phyloP scores from a whole-genome alignment of 129 eudicot genomes.

The Flaveria ramosissima region DNA sequence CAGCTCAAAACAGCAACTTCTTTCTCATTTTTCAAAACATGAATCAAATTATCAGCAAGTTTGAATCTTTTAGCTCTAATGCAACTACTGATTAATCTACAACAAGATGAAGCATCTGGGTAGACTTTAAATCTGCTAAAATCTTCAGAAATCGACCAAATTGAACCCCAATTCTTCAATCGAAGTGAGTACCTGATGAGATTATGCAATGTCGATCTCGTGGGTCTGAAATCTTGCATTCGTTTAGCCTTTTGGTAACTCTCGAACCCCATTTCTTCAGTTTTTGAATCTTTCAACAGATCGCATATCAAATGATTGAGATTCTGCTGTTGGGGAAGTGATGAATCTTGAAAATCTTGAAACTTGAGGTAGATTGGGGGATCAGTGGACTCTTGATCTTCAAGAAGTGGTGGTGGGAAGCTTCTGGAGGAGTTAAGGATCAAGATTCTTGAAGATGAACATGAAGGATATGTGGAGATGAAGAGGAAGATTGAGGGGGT shows the following conservation, averaged over 20 bases:
- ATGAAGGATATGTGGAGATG: slow-evolving; percentile 22
- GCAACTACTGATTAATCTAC: slow-evolving; percentile 61
- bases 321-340: slow-evolving; percentile 35
- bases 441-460: slow-evolving; percentile 34
- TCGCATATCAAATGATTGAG: slow-evolving; percentile 54
- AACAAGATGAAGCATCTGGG: slow-evolving; percentile 58
- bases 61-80: slow-evolving; percentile 66
- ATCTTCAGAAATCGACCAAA: slow-evolving; percentile 59
- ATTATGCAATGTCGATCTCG: slow-evolving; percentile 54
- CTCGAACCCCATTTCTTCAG: slow-evolving; percentile 52
- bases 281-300: slow-evolving; percentile 56
- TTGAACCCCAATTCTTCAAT: slow-evolving; percentile 55
- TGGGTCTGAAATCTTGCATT: slow-evolving; percentile 53
- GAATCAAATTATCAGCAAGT: slow-evolving; percentile 52
- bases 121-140: slow-evolving; percentile 45
- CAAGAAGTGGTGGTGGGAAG: slow-evolving; percentile 47
- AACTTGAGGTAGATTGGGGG: slow-evolving; percentile 35
- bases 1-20: slow-evolving; percentile 54
- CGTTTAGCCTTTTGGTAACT: slow-evolving; percentile 65
- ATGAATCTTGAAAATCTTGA: slow-evolving; percentile 34
- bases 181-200: slow-evolving; percentile 64
- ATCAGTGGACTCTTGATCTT: slow-evolving; percentile 37
- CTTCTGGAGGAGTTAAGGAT: slow-evolving; percentile 36
- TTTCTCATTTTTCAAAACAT: slow-evolving; percentile 41
- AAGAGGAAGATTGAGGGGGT: slow-evolving; percentile 34